These are phyloP conservation scores for Prunus davidiana DNA, from an alignment of 306 rosid genomes.

Conservation along the genomic window DNA sequence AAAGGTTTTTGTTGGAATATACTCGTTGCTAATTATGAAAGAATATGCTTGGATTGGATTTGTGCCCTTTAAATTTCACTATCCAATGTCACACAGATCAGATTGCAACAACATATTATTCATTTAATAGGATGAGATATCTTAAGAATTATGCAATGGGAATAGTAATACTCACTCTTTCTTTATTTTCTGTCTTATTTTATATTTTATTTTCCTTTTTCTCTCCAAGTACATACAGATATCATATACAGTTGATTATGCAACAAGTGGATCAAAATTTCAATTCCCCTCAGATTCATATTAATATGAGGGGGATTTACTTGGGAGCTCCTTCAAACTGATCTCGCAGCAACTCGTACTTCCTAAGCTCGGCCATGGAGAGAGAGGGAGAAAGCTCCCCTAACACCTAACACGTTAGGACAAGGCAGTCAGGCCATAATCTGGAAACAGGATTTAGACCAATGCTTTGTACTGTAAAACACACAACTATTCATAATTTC, in stretches of 20 bases:
- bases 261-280: not conserved
- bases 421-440: constrained; percentile 14
- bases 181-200: not conserved
- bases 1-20: too few relatives aligned
- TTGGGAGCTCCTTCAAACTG: constrained; percentile 84
- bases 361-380: constrained; percentile 72
- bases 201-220: not conserved
- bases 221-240: not conserved
- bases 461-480: not conserved
- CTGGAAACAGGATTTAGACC: not conserved
- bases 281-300: not conserved
- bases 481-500: not conserved
- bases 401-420: constrained; percentile 54
- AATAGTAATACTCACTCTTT: not conserved
- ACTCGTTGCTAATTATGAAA: too few relatives aligned
- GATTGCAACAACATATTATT: too few relatives aligned
- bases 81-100: too few relatives aligned
- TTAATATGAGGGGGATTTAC: constrained; percentile 23
- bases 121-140: too few relatives aligned
- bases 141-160: not conserved
- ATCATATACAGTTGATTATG: not conserved
- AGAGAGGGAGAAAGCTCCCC: constrained; percentile 73
- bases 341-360: constrained; percentile 76
- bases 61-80: too few relatives aligned
- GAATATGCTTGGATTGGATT: too few relatives aligned